These are phyloP conservation scores for Avena eriantha DNA, from an alignment of 176 grass and related monocot genomes.

Conservation along the genomic window DNA sequence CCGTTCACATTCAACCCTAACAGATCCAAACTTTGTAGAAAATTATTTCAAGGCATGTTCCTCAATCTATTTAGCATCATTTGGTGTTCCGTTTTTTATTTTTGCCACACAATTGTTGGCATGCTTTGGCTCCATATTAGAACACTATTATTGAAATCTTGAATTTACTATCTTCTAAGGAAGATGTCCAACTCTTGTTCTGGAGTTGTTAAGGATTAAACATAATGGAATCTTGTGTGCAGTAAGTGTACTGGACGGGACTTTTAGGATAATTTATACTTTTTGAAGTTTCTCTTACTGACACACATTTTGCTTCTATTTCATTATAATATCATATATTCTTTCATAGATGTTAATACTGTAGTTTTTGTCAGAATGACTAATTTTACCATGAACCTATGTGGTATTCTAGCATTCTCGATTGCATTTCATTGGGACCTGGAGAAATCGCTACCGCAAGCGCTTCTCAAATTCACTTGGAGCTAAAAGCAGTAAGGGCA, in stretches of 20 bases:
- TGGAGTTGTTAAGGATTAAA: slow-evolving; percentile 17
- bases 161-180: slow-evolving; percentile 5
- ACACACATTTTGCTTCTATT: slow-evolving; percentile 33
- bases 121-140: neutral
- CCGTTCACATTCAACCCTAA: slow-evolving; percentile 75
- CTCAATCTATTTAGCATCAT: slow-evolving; percentile 20
- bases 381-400: slow-evolving; percentile 29
- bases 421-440: slow-evolving; percentile 98
- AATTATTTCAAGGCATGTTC: slow-evolving; percentile 89
- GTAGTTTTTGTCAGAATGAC: neutral
- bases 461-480: slow-evolving; percentile 67
- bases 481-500: slow-evolving; percentile 55
- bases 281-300: slow-evolving; percentile 26
- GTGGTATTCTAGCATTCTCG: slow-evolving; percentile 70
- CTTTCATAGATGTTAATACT: neutral
- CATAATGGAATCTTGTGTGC: neutral
- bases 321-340: neutral
- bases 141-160: neutral
- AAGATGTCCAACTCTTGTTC: neutral
- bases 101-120: neutral
- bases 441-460: slow-evolving; percentile 91
- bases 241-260: neutral
- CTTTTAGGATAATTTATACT: slow-evolving; percentile 11
- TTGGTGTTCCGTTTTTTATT: slow-evolving; percentile 23
- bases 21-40: slow-evolving; percentile 95